Evolutionary conservation across 768 basidiomycete genomes (phyloP).

Genomic region (Hortiboletus flavorubellus): DNA sequence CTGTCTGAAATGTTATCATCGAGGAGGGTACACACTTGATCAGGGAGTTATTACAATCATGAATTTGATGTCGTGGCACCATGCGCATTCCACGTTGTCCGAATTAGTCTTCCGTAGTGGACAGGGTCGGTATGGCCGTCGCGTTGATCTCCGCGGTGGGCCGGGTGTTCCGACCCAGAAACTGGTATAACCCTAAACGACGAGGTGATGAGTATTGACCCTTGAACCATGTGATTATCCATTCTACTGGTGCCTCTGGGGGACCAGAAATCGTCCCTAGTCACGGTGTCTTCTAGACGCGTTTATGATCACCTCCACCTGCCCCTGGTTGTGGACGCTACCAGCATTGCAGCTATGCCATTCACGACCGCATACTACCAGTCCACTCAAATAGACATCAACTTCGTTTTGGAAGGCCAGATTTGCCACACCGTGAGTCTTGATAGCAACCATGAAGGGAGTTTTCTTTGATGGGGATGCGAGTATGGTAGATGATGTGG

Average conservation of each 20-base stretch:
- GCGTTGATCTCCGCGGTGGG: conserved; percentile 69
- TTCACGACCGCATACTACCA: no score
- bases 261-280: conserved; percentile 81
- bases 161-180: conserved; percentile 54
- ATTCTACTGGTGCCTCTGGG: conserved; percentile 67
- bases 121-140: conserved; percentile 81
- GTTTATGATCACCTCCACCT: conserved; percentile 85
- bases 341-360: no score
- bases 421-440: no score
- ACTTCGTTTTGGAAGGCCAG: no score
- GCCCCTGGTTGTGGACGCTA: no score
- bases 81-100: no score
- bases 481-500: no score
- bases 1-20: conserved; percentile 3
- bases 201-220: conserved; percentile 43
- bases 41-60: no score
- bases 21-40: conserved; percentile 67
- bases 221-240: conserved; percentile 17
- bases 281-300: conserved; percentile 71
- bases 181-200: conserved; percentile 89
- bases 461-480: no score
- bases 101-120: conserved; percentile 46
- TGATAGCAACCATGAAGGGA: no score
- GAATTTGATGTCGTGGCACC: no score
- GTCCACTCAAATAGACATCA: no score